Evolutionary conservation across 495 filamentous ascomycete species (phyloP), one percentile per base, ranked within the genome.

Genomic region (Tetracladium marchalianum): DNA sequence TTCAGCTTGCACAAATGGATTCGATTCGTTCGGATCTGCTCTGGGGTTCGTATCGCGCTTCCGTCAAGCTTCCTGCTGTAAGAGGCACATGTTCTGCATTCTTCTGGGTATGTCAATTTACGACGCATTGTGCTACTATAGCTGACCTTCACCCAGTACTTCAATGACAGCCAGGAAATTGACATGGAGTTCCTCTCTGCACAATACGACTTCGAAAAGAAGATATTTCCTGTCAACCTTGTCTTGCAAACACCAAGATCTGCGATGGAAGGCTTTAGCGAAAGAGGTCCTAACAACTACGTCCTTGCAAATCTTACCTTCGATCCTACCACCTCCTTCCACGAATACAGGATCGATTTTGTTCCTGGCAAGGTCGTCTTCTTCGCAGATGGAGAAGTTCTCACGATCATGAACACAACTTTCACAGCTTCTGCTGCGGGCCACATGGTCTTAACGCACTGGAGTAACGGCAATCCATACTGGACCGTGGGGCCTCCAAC

Each of bases 271-370:
- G 79, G 78, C 15, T 80, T 70, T 59, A 67, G 85, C 53, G 80
- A 79, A 0, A 60, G 60, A 32, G 56, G 62, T 39, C 80, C 78
- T 0, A 63, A 64, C 4, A 72, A 66, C 41, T 85, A 78, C 59
- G 56, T 67, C 37, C 59, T 69, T 33, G 63, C 74, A 10, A 53
- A 70, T 33, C 66, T 89, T 3, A 67, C 75, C 2, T 89, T 85
- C 60, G 57, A 77, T 44, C 81, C 85, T 0, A 69, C 73, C 0
- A 56, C 59, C 0, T 73, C 43, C 6, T 80, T 79, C 47, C 83
- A 88, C 59, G 82, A 87, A 59, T 88, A 87, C 55, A 82, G 85
- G 36, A 81, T 87, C 58, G 84, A 89, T 55, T 87, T 82, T 66
- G 52, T 74, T n/a, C 69, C 75, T 0, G 68, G 64, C 6, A 56